A percentile compares a stretch with the other conserved stretches of the same genome.
phyloP scores from a whole-genome alignment of 208 protist species.

The Trypanosomatidae sp. region DNA sequence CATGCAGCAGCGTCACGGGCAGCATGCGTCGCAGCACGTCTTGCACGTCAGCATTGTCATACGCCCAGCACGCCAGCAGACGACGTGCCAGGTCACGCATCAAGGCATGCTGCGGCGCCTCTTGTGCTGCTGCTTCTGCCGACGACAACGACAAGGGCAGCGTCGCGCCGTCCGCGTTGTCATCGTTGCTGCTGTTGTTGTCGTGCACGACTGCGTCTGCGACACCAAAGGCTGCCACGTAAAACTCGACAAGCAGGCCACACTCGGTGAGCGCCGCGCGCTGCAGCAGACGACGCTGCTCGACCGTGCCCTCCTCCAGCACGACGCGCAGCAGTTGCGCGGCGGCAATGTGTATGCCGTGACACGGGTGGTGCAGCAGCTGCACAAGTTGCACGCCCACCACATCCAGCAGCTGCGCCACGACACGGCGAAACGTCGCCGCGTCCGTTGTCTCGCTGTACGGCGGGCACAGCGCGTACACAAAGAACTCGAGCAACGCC shows the following conservation, averaged over 20 bases:
- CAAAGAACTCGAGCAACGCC: conserved; percentile 81
- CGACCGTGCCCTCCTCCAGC: conserved; percentile 83
- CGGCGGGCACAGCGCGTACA: conserved; percentile 83
- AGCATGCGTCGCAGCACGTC: conserved; percentile 84
- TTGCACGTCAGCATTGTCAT: conserved; percentile 53
- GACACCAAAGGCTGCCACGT: conserved; percentile 61
- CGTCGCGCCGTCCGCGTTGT: too few species aligned
- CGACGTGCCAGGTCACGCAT: conserved; percentile 76
- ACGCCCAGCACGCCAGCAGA: conserved; percentile 82
- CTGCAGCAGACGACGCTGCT: conserved; percentile 78
- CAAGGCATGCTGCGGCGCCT: too few species aligned
- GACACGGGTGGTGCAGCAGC: conserved; percentile 66
- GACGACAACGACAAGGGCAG: too few species aligned
- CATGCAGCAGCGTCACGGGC: conserved; percentile 69
- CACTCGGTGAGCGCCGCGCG: conserved; percentile 66
- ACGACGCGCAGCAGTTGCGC: conserved; percentile 84
- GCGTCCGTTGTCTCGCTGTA: conserved; percentile 81
- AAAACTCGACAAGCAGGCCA: conserved; percentile 81
- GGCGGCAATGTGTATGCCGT: conserved; percentile 65
- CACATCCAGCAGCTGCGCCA: conserved; percentile 52
- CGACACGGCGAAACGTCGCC: conserved; percentile 35
- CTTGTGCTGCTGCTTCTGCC: too few species aligned
- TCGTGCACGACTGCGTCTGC: too few species aligned
- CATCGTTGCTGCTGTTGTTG: background rate
- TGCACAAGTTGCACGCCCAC: conserved; percentile 61